phyloP scores from a whole-genome alignment of 331 rosid species.

The Ulmus americana region DNA sequence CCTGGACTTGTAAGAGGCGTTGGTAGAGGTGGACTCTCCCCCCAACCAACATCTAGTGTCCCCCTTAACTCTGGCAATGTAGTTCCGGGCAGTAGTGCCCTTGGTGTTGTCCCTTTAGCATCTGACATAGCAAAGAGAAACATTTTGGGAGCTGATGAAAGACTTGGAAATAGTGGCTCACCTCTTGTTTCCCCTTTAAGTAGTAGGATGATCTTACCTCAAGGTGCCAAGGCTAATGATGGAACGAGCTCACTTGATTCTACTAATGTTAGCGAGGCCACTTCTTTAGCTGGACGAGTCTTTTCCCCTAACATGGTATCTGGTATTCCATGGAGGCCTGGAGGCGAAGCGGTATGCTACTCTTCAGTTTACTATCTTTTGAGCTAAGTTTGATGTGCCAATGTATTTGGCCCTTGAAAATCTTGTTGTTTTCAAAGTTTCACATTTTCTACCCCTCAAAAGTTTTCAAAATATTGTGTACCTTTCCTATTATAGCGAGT shows the following conservation, averaged over 20 bases:
- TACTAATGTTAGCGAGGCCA: slow-evolving; percentile 49
- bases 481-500: too few relatives aligned
- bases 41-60: slow-evolving; percentile 51
- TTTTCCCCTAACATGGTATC: slow-evolving; percentile 75
- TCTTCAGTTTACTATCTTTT: neutral
- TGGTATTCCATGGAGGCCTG: slow-evolving; percentile 96
- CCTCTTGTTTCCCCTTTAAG: slow-evolving; percentile 68
- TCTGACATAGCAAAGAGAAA: slow-evolving; percentile 79
- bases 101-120: slow-evolving; percentile 60
- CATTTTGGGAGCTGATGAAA: slow-evolving; percentile 70
- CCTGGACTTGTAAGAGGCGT: slow-evolving; percentile 56
- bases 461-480: too few relatives aligned
- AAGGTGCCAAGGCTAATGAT: slow-evolving; percentile 60
- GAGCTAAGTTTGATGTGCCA: neutral
- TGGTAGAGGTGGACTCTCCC: slow-evolving; percentile 55
- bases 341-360: slow-evolving; percentile 65
- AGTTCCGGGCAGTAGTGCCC: slow-evolving; percentile 53
- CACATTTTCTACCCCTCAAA: too few relatives aligned
- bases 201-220: slow-evolving; percentile 61
- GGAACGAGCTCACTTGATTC: slow-evolving; percentile 60
- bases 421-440: too few relatives aligned
- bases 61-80: slow-evolving; percentile 59
- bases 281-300: slow-evolving; percentile 63
- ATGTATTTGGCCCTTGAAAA: neutral
- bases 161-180: slow-evolving; percentile 66